Conservation (phyloP, 2,329 filamentous ascomycete species). For the Polychaeton citri region DNA sequence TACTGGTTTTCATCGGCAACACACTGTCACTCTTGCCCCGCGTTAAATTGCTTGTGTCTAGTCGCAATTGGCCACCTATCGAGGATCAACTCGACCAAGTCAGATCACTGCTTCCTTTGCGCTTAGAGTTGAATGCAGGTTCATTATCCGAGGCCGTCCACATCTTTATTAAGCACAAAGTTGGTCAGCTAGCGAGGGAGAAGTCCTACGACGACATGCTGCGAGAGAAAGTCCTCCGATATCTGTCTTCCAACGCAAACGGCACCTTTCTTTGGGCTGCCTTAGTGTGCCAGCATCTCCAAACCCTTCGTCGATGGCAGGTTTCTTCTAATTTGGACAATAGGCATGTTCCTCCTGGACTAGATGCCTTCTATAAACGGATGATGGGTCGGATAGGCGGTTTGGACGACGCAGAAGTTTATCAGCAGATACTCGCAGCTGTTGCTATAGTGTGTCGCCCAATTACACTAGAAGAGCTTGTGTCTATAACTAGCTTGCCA, state of each 20-base stretch:
- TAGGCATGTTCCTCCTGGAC: constrained; percentile 21
- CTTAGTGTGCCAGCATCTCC: constrained; percentile 25
- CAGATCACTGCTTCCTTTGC: background rate
- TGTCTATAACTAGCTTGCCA: constrained; percentile 9
- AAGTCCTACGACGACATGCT: constrained; percentile 4
- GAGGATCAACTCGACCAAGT: constrained; percentile 14
- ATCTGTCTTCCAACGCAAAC: constrained; percentile 22
- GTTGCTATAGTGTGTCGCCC: constrained; percentile 9
- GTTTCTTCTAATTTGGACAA: background rate
- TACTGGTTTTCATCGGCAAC: constrained; percentile 25
- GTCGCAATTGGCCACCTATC: constrained; percentile 29
- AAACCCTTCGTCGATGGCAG: constrained; percentile 7
- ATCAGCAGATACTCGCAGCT: constrained; percentile 22
- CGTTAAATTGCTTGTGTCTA: constrained; percentile 33
- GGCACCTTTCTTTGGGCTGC: constrained; percentile 34
- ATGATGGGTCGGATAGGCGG: constrained; percentile 25
- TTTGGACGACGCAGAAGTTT: constrained; percentile 19
- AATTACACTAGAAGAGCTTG: constrained; percentile 23
- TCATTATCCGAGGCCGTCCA: constrained; percentile 22
- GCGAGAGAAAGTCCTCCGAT: constrained; percentile 7
- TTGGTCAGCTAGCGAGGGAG: constrained; percentile 15
- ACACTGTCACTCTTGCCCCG: constrained; percentile 7
- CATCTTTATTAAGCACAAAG: constrained; percentile 25
- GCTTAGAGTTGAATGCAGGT: constrained; percentile 19
- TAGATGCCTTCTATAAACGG: constrained; percentile 24